Conservation (phyloP, 2,329 filamentous ascomycete species). For the Fusarium acutatum region DNA sequence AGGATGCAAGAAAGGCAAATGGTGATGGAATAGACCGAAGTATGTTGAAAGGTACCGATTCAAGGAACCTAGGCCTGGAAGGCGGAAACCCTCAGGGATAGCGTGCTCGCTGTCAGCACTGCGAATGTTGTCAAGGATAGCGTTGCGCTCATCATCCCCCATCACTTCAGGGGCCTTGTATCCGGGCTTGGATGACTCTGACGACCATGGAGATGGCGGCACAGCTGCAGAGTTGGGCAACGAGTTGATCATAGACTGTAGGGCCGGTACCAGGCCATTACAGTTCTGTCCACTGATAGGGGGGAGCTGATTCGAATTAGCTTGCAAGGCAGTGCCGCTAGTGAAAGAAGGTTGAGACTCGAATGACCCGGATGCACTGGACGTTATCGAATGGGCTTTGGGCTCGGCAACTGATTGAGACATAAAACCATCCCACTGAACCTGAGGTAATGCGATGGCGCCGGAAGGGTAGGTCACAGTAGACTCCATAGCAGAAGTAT, state of each 20-base stretch:
- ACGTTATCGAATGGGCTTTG: slow-evolving; percentile 78
- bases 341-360: slow-evolving; percentile 73
- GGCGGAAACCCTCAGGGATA: slow-evolving; percentile 87
- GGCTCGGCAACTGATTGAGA: slow-evolving; percentile 73
- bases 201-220: slow-evolving; percentile 78
- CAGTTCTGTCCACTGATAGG: slow-evolving; percentile 71
- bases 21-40: slow-evolving; percentile 96
- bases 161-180: slow-evolving; percentile 81
- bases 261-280: slow-evolving; percentile 69
- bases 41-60: slow-evolving; percentile 96
- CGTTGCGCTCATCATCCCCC: slow-evolving; percentile 84
- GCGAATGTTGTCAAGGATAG: slow-evolving; percentile 87
- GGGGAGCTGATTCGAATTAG: slow-evolving; percentile 70
- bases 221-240: slow-evolving; percentile 73
- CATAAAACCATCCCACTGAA: slow-evolving; percentile 92
- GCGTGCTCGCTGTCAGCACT: slow-evolving; percentile 81
- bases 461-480: slow-evolving; percentile 79
- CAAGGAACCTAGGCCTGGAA: slow-evolving; percentile 80
- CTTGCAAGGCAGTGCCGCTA: slow-evolving; percentile 63
- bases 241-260: slow-evolving; percentile 78
- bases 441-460: slow-evolving; percentile 82
- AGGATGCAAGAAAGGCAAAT: slow-evolving; percentile 94
- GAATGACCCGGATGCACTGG: slow-evolving; percentile 71
- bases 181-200: slow-evolving; percentile 70
- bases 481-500: slow-evolving; percentile 77